Evolutionary conservation across 768 basidiomycete genomes (phyloP).

Genomic region (Coprinopsis marcescibilis): DNA sequence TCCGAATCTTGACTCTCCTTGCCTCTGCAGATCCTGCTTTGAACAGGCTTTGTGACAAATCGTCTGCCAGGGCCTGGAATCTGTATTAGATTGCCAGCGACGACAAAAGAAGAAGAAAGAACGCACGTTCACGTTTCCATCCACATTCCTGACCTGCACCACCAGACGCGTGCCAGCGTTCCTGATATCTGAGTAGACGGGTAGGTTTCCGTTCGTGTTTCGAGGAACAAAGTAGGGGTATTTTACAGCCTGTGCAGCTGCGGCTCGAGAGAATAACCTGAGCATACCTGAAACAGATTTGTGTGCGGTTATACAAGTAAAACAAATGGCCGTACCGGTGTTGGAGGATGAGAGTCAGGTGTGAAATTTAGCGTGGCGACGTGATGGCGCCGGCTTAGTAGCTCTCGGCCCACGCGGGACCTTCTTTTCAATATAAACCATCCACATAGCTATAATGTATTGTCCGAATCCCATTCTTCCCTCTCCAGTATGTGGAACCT

Average conservation of each 20-base stretch:
- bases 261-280: conserved; percentile 8
- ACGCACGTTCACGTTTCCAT: conserved; percentile 56
- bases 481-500: no score
- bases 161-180: conserved; percentile 57
- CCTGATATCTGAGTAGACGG: conserved; percentile 71
- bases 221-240: conserved; percentile 55
- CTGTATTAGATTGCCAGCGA: conserved; percentile 12
- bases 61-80: conserved; percentile 51
- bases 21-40: conserved; percentile 38
- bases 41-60: conserved; percentile 51
- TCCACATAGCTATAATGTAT: no score
- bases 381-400: no score
- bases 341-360: no score
- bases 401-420: no score
- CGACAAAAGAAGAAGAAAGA: conserved; percentile 3
- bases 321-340: no score
- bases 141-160: conserved; percentile 59
- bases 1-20: conserved; percentile 41
- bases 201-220: conserved; percentile 60
- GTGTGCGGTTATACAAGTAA: no score
- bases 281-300: no score
- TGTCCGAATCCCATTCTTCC: no score
- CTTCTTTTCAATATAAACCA: no score
- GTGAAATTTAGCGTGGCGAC: no score
- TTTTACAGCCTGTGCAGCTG: conserved; percentile 5